Evolutionary conservation across 371 early-diverging fungal species (phyloP).

Genomic region (Mortierella sp.): DNA sequence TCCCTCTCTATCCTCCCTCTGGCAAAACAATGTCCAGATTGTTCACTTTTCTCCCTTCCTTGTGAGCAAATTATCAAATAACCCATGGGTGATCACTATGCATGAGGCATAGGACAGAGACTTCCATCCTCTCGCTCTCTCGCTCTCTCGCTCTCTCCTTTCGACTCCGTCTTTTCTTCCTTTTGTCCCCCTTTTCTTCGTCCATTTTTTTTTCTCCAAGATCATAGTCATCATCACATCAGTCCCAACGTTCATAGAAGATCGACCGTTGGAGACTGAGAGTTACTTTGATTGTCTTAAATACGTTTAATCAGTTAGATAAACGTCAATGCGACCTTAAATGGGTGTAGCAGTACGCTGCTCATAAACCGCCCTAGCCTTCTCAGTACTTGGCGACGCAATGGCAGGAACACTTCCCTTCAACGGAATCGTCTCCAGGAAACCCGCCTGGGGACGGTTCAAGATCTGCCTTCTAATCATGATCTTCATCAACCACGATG

Average conservation of each 20-base stretch:
- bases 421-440: background rate
- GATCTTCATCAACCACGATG: constrained; percentile 1
- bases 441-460: background rate
- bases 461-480: background rate
- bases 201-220: too few relatives aligned
- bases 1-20: background rate
- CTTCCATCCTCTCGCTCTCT: background rate
- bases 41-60: background rate
- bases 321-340: background rate
- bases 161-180: background rate
- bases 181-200: background rate
- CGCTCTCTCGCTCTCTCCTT: background rate
- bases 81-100: background rate
- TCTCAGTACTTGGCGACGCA: constrained; percentile 3
- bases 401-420: background rate
- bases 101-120: background rate
- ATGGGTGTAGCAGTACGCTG: background rate
- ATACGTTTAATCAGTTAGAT: background rate
- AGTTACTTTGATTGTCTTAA: background rate
- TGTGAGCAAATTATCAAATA: background rate
- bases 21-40: background rate
- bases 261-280: background rate
- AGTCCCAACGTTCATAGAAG: too few relatives aligned
- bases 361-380: background rate
- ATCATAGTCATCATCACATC: background rate